Base-by-base conservation (phyloP, 768 basidiomycete species). In the Naganishia kalamii region DNA sequence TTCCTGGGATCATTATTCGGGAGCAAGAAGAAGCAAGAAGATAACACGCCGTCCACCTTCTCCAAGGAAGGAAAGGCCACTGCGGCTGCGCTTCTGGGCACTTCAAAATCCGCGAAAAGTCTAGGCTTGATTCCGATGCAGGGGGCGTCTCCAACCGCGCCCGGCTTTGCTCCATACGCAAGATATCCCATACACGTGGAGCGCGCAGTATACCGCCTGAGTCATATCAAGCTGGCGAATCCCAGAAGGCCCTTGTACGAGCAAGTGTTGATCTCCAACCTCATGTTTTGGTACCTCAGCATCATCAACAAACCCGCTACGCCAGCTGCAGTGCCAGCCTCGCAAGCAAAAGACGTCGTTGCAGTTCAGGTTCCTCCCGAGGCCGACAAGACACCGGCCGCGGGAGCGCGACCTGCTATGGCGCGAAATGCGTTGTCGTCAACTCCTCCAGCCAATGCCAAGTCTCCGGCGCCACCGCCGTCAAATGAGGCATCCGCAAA, bases 101-200 rank as follows among this genome's bases (percentile, higher is more conserved):
- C 86, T 6, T 88, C 89, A 44, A 92, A 89, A 77, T 87, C 88
- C 7, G 86, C 87, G 13, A 90, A 89, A 77, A 75, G 75, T 4
- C 66, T 76, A 3, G 79, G 77, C 27, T 68, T 74, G 19, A 69
- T 76, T 8, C 73, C 75, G 17, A 73, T 77, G 63, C 67, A 71
- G 29, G 74, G 73, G 3, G 40, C 48, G 21, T 79, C 75, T 50
- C 78, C 74, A 48, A 78, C 72, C 60, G 72, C 69, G 46, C 75
- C 74, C 0, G 85, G 72, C 0, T 75, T 75, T 66, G 68, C 69
- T 12, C 79, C 33, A 47, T 87, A 84, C 69, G 82, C 93, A 57
- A 85, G 96, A 69, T 93, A 98, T 75, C 96, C 96, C 10, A 97
- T 99, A 66, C 96, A 99, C 73, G 96, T 99, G 68, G 96, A 99